Percentiles rank a stretch among this genome's conserved stretches.
Conservation (phyloP, 2,329 filamentous ascomycete species). For the Fusarium luffae region DNA sequence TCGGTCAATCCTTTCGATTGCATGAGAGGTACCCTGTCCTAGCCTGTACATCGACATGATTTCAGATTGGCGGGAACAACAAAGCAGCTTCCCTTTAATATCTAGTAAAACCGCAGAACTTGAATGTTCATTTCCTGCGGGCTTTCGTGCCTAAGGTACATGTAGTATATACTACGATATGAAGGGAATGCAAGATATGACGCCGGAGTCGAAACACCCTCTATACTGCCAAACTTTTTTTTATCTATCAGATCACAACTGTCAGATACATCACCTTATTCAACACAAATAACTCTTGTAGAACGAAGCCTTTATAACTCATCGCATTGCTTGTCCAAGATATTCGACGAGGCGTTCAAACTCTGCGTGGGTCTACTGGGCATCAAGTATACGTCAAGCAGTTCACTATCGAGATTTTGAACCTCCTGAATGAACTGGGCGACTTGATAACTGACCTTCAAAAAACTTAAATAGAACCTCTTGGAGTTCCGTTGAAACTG, state of each 20-base stretch:
- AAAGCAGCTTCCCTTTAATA: neutral
- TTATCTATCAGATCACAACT: neutral
- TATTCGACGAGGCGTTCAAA: neutral
- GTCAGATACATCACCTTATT: neutral
- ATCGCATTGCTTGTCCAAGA: neutral
- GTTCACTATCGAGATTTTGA: neutral
- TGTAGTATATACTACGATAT: neutral
- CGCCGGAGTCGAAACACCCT: neutral
- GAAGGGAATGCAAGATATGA: neutral
- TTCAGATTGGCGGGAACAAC: neutral
- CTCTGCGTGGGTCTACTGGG: neutral
- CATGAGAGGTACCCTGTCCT: neutral
- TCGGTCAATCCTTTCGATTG: neutral
- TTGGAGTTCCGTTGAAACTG: neutral
- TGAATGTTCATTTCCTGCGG: neutral
- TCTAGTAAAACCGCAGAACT: neutral
- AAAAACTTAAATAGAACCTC: too few relatives aligned
- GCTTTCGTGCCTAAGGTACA: neutral
- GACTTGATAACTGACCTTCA: too few relatives aligned
- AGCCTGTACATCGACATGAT: neutral
- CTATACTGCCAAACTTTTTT: neutral
- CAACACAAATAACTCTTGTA: too few relatives aligned
- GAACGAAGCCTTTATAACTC: too few relatives aligned
- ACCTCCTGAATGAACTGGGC: too few relatives aligned
- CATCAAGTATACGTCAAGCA: neutral